phyloP scores from a whole-genome alignment of 345 rosid genomes.

The Gossypium bickii region DNA sequence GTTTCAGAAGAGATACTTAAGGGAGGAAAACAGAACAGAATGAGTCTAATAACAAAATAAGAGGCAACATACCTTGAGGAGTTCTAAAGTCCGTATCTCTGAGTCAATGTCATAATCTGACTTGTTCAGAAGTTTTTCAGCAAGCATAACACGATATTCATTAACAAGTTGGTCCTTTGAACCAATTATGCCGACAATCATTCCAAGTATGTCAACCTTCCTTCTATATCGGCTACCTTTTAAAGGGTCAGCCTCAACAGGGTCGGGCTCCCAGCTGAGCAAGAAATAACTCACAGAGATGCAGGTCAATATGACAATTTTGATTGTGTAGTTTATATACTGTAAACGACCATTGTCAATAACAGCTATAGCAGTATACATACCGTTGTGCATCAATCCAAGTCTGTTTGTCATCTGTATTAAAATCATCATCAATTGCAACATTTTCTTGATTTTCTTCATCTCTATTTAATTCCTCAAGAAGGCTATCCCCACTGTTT shows the following conservation, averaged over 20 bases:
- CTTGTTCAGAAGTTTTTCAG: slow-evolving; percentile 95
- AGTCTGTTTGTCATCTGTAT: slow-evolving; percentile 81
- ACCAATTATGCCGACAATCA: slow-evolving; percentile 94
- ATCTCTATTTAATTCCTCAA: slow-evolving; percentile 92
- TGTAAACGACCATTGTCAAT: not conserved
- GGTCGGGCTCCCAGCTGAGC: slow-evolving; percentile 98
- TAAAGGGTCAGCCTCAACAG: slow-evolving; percentile 82
- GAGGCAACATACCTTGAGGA: slow-evolving; percentile 64
- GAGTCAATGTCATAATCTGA: slow-evolving; percentile 90
- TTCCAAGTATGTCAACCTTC: slow-evolving; percentile 87
- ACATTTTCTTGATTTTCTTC: slow-evolving; percentile 75
- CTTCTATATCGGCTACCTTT: slow-evolving; percentile 78
- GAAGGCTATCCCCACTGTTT: slow-evolving; percentile 90
- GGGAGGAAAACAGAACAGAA: slow-evolving; percentile 4
- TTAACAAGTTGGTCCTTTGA: slow-evolving; percentile 92
- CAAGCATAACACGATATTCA: slow-evolving; percentile 93
- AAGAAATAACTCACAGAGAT: slow-evolving; percentile 20
- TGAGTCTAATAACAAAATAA: slow-evolving; percentile 1
- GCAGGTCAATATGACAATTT: slow-evolving; percentile 9
- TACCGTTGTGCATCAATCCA: slow-evolving; percentile 78
- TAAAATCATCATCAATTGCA: slow-evolving; percentile 69
- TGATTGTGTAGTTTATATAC: slow-evolving; percentile 12
- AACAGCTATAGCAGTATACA: slow-evolving; percentile 4
- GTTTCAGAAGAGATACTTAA: slow-evolving; percentile 8
- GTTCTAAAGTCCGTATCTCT: slow-evolving; percentile 93